Conservation (phyloP, 495 filamentous ascomycete genomes). For the Apiosordaria backusii region DNA sequence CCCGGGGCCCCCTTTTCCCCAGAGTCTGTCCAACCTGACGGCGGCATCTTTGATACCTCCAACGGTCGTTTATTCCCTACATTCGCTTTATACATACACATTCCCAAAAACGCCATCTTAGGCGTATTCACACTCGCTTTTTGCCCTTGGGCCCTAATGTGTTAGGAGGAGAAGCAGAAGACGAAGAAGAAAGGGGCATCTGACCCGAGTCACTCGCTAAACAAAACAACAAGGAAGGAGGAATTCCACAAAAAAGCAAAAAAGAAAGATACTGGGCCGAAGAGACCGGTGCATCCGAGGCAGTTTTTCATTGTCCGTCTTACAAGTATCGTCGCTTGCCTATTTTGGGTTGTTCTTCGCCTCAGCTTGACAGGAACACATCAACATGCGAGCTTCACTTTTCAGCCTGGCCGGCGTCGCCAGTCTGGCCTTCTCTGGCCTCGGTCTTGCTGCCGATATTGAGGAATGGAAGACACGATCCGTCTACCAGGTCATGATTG, state of each 20-base stretch:
- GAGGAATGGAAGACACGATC: constrained; percentile 59
- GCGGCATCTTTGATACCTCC: background rate
- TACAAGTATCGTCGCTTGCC: constrained; percentile 12
- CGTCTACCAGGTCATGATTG: constrained; percentile 73
- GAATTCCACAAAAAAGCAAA: constrained; percentile 2
- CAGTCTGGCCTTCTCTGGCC: constrained; percentile 27
- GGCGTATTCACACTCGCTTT: constrained; percentile 5
- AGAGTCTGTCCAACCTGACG: constrained; percentile 3
- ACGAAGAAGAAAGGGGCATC: constrained; percentile 11
- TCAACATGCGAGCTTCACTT: constrained; percentile 25
- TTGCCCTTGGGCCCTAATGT: background rate
- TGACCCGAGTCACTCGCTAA: constrained; percentile 31
- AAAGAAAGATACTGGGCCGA: constrained; percentile 6
- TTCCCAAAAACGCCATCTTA: background rate
- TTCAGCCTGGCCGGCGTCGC: constrained; percentile 23
- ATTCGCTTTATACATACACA: background rate
- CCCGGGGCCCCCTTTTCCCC: background rate
- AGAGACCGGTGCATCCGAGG: constrained; percentile 14
- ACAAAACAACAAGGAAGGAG: too few species aligned
- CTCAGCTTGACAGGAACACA: background rate
- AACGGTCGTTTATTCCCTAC: constrained; percentile 2
- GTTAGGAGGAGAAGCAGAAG: constrained; percentile 9
- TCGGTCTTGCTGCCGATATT: constrained; percentile 24
- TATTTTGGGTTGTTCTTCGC: background rate
- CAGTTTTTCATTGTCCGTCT: background rate